Conservation (phyloP, 345 rosid species). For the Hypericum perforatum region DNA sequence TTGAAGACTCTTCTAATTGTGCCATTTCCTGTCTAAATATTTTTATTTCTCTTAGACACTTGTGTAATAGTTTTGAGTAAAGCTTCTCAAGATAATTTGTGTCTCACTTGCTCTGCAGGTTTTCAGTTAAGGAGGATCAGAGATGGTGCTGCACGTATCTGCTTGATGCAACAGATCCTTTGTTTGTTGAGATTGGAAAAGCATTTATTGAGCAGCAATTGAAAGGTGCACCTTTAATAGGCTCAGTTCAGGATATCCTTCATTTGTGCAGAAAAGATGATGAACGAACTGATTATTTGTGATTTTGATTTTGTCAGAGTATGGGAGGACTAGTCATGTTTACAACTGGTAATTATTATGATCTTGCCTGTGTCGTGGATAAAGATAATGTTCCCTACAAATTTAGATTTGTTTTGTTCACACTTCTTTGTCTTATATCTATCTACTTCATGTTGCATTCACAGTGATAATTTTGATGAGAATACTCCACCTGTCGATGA, state of each 20-base stretch:
- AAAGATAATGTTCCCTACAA: not conserved
- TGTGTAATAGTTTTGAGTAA: no score
- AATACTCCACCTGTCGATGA: constrained; percentile 66
- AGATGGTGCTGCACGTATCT: constrained; percentile 71
- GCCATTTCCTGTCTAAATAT: no score
- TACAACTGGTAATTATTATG: constrained; percentile 50
- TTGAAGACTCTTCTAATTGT: no score
- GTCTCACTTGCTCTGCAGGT: constrained; percentile 30
- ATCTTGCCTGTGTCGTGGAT: constrained; percentile 8
- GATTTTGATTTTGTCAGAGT: constrained; percentile 33
- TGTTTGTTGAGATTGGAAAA: constrained; percentile 57
- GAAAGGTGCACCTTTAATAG: constrained; percentile 24
- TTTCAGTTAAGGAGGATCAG: constrained; percentile 45
- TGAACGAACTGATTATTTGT: constrained; percentile 5
- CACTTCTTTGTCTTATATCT: not conserved
- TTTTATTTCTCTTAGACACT: no score
- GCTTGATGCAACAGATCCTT: constrained; percentile 70
- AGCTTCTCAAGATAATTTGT: constrained; percentile 1
- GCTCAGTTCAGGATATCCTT: constrained; percentile 3
- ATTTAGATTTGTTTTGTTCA: not conserved
- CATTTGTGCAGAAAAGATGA: constrained; percentile 7
- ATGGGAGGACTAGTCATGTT: constrained; percentile 55
- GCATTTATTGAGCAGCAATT: constrained; percentile 50
- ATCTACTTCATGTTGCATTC: constrained; percentile 13
- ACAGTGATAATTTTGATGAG: constrained; percentile 74